Conservation (phyloP, 176 grass and related monocot genomes). For the Coix lacrymajobi region DNA sequence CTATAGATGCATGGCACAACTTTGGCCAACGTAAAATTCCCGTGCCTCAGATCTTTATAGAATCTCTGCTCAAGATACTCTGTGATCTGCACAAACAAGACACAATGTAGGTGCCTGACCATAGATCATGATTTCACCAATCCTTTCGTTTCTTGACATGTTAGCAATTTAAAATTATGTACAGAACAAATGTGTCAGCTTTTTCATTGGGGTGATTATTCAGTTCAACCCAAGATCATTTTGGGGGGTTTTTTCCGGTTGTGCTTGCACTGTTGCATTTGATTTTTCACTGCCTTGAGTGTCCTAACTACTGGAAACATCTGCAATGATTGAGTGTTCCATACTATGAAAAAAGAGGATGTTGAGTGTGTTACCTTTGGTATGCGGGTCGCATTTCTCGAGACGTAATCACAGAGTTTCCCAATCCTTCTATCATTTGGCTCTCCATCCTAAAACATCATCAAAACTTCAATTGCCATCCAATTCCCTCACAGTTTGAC, state of each 20-base stretch:
- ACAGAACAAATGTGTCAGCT: neutral
- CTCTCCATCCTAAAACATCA: constrained; percentile 64
- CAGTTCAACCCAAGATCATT: neutral
- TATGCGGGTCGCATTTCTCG: constrained; percentile 74
- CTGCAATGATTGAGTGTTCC: neutral
- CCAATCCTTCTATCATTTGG: constrained; percentile 89
- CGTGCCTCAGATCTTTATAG: constrained; percentile 91
- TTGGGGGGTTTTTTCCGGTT: neutral
- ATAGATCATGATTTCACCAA: neutral
- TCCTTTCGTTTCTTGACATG: neutral
- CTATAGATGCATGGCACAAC: constrained; percentile 83
- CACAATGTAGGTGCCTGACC: neutral
- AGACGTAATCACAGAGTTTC: constrained; percentile 91
- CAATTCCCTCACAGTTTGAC: neutral
- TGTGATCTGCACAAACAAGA: constrained; percentile 56
- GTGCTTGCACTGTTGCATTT: neutral
- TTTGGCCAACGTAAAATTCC: constrained; percentile 65
- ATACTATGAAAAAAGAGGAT: neutral
- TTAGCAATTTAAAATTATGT: neutral
- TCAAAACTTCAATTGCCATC: neutral
- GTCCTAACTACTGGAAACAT: neutral
- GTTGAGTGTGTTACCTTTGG: constrained; percentile 55
- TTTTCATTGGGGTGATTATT: constrained; percentile 1
- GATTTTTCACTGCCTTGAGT: neutral
- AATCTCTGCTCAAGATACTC: constrained; percentile 82